These are phyloP conservation scores for Diatrype stigma DNA, from an alignment of 2,329 filamentous ascomycete species.

Conservation along the genomic window DNA sequence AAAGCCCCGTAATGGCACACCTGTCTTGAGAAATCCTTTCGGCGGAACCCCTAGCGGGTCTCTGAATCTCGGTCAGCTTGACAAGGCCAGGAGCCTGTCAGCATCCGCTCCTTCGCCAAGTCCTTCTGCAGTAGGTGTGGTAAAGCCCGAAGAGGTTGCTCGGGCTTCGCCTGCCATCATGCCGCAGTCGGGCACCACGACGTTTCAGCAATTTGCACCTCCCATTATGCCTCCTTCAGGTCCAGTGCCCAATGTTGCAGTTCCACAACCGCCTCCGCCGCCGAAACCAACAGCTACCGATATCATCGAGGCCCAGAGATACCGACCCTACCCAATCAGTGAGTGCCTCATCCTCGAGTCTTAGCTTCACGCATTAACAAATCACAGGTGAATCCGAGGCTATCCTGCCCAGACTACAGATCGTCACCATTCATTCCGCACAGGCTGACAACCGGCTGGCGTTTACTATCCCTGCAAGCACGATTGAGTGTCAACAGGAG, in stretches of 20 bases:
- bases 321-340: slow-evolving; percentile 26
- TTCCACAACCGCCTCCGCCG: slow-evolving; percentile 18
- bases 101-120: slow-evolving; percentile 42
- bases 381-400: slow-evolving; percentile 23
- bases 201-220: slow-evolving; percentile 20
- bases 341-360: slow-evolving; percentile 5
- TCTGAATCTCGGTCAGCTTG: slow-evolving; percentile 25
- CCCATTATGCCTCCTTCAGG: slow-evolving; percentile 15
- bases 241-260: slow-evolving; percentile 13
- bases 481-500: slow-evolving; percentile 65
- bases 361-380: slow-evolving; percentile 7
- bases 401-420: slow-evolving; percentile 24
- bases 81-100: slow-evolving; percentile 38
- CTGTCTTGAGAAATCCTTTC: slow-evolving; percentile 25
- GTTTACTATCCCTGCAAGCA: slow-evolving; percentile 61
- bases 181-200: slow-evolving; percentile 23
- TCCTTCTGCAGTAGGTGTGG: slow-evolving; percentile 31
- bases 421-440: slow-evolving; percentile 55
- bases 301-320: slow-evolving; percentile 29
- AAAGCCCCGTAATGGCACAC: slow-evolving; percentile 25
- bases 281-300: slow-evolving; percentile 27
- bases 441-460: slow-evolving; percentile 58
- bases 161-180: slow-evolving; percentile 29
- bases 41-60: slow-evolving; percentile 12
- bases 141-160: slow-evolving; percentile 33